Conservation (phyloP, 2,329 filamentous ascomycete genomes). For the Lachnellula subtilissima region DNA sequence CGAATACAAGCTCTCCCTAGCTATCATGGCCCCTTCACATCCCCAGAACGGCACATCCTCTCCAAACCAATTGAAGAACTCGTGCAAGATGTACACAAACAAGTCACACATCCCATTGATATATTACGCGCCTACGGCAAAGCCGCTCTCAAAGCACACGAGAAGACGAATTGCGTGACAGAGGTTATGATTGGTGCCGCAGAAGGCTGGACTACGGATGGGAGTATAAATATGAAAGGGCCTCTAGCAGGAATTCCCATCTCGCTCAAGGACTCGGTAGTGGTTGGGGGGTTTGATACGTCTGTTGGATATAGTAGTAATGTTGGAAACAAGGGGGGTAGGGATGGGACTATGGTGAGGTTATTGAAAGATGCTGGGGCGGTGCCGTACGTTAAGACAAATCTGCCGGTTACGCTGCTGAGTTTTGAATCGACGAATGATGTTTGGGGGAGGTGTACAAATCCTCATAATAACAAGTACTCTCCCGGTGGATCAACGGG, state of each 20-base stretch:
- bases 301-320: conserved; percentile 76
- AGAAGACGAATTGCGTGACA: conserved; percentile 84
- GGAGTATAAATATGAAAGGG: conserved; percentile 65
- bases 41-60: conserved; percentile 62
- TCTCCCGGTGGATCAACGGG: conserved; percentile 80
- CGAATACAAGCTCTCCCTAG: conserved; percentile 62
- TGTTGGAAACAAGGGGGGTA: conserved; percentile 68
- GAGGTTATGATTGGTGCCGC: conserved; percentile 78
- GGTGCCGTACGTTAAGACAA: conserved; percentile 90
- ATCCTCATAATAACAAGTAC: conserved; percentile 79
- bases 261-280: conserved; percentile 75
- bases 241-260: conserved; percentile 84
- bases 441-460: conserved; percentile 77
- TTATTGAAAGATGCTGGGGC: conserved; percentile 84
- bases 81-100: conserved; percentile 72
- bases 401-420: conserved; percentile 68
- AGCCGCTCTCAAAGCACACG: conserved; percentile 75
- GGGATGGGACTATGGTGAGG: conserved; percentile 67
- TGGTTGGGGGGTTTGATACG: conserved; percentile 78
- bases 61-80: conserved; percentile 71
- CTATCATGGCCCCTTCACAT: conserved; percentile 63
- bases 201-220: conserved; percentile 62
- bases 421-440: conserved; percentile 43
- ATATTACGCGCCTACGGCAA: conserved; percentile 85
- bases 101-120: conserved; percentile 59